Evolutionary conservation across 768 basidiomycete genomes (phyloP), one percentile per base, ranked within the genome.

Genomic region (Pleurotus salmoneostramineus): DNA sequence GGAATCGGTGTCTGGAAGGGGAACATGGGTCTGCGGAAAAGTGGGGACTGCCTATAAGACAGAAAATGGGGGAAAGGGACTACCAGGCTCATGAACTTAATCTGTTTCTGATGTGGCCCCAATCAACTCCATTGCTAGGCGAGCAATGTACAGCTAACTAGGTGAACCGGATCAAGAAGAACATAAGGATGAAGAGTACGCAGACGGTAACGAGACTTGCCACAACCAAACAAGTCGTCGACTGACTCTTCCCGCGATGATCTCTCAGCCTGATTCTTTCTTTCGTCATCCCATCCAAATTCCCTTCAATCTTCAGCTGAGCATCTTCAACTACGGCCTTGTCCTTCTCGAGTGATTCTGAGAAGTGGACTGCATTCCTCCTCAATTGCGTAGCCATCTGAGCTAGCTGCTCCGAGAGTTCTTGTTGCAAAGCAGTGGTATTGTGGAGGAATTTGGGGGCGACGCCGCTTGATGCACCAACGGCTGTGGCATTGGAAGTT

Each of bases 311-410:
- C 69, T 91, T 90, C 63, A 80, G 77, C 61, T 87, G 79, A 10
- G 91, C 83, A 7, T 77, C 75, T 33, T 84, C 82, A 2, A 97
- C 69, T 6, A 94, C 79, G 0, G 77, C 75, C 63, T 89, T 84
- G 69, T 98, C 95, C 56, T 86, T 86, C 43, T 75, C 85, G 1
- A 98, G 74, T 8, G 85, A 76, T 3, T 78, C 77, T 4, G 88
- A 81, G 67, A 98, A 95, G 64, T 93, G 84, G 0, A 87, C 68
- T 0, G 93, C 87, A 62, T 96, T 96, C 21, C 83, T 78, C 64
- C 90, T 91, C 50, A 98, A 83, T 67, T 94, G 93, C 7, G 84
- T 76, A 0, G 93, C 93, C 95, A 98, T 98, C 57, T 83, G 70
- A 0, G 85, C 86, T 27, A 95, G 82, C 64, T 92, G 88, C 6